Evolutionary conservation across 306 rosid genomes (phyloP), one percentile per base, ranked within the genome.

Genomic region (Ormosia semicastrata): DNA sequence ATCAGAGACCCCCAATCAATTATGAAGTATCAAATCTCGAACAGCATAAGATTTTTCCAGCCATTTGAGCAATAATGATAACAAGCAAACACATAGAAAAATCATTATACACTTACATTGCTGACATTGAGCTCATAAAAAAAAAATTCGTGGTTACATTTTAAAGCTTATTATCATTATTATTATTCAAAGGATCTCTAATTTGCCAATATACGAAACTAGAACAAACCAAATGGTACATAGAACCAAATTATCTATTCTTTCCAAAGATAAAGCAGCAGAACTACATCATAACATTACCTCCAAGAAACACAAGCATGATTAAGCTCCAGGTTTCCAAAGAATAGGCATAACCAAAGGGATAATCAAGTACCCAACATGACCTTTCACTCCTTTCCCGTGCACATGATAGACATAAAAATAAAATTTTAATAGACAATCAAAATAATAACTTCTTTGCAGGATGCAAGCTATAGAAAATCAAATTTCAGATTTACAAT

Each of bases 131-230:
- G 78, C 32, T 24, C 53, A 30, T 37, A 40, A 72, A 50, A 46
- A 57, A 77, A 49, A 44, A n/a, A n/a, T n/a, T 0, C 15, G 30
- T n/a, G 18, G 50, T 17, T 7, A 60, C 57, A 73, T 58, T 30
- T 17, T 13, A 18, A 76, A 67, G 73, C 70, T 71, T 39, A 70
- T 62, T 17, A 7, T 15, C 4, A 24, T 11, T 36, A 64, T 10
- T 32, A 40, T 64, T 17, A 34, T 64, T 72, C 81, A 72, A 57
- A 66, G 49, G 15, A 72, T 78, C 71, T 36, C 43, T 37, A 46
- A n/a, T 49, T 44, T 18, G 47, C 12, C 37, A 63, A 52, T 30
- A 44, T 0, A 57, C 0, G 57, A 12, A 72, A 63, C 50, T 11
- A 40, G 15, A 57, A 44, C 14, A 73, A 71, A 65, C 65, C 57